These are phyloP conservation scores for Phytophthora foliorum DNA, from an alignment of 352 stramenopile genomes.

Conservation along the genomic window DNA sequence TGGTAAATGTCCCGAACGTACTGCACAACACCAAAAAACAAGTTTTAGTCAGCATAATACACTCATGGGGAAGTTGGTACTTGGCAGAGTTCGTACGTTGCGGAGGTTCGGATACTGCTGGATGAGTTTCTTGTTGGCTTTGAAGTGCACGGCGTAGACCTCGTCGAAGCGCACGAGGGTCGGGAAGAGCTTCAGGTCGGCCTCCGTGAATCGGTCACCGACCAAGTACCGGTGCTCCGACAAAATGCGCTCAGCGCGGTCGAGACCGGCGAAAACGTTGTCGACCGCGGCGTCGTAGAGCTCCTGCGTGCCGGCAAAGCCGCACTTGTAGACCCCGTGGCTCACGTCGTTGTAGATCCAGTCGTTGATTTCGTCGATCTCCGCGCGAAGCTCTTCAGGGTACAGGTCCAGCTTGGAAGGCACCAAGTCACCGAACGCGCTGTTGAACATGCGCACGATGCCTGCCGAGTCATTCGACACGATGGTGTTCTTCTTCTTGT, in stretches of 20 bases:
- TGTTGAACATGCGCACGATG: conserved; percentile 97
- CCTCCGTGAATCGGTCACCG: conserved; percentile 76
- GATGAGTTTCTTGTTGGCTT: conserved; percentile 88
- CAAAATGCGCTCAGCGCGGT: conserved; percentile 85
- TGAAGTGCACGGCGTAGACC: conserved; percentile 89
- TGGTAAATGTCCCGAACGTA: conserved; percentile 65
- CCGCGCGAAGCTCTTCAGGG: conserved; percentile 72
- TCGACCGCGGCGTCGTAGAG: conserved; percentile 92
- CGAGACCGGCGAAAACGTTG: conserved; percentile 85
- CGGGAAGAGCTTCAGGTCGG: conserved; percentile 93
- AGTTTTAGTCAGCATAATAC: not conserved
- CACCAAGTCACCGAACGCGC: conserved; percentile 88
- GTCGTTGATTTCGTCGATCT: conserved; percentile 89
- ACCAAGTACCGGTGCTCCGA: conserved; percentile 75
- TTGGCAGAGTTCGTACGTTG: conserved; percentile 34
- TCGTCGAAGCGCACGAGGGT: conserved; percentile 96
- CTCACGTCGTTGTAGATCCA: conserved; percentile 94
- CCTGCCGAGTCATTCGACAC: conserved; percentile 97
- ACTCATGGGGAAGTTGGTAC: not conserved
- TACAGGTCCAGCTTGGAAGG: conserved; percentile 89
- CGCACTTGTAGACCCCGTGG: conserved; percentile 91
- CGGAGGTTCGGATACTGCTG: conserved; percentile 88
- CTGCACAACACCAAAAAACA: conserved; percentile 27
- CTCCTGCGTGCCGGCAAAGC: conserved; percentile 64
- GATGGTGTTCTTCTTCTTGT: conserved; percentile 95